A percentile compares a stretch with the other conserved stretches of the same genome.
phyloP scores from a whole-genome alignment of 257 asterid species.

The Penstemon eatonii region DNA sequence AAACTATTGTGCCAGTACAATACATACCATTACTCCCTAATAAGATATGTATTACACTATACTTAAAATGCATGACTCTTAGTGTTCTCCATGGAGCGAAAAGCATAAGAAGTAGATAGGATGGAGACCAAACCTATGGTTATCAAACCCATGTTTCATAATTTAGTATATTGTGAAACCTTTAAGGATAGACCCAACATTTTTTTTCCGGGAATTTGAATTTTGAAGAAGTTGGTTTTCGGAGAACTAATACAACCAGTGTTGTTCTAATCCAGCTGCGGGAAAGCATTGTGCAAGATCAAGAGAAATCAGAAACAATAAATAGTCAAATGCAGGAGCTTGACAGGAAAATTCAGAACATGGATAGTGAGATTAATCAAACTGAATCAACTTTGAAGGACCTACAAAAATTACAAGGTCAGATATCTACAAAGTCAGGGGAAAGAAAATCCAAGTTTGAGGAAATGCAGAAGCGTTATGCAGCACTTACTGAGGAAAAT shows the following conservation, averaged over 20 bases:
- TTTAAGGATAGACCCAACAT: background rate
- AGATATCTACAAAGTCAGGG: constrained; percentile 72
- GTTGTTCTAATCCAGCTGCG: constrained; percentile 57
- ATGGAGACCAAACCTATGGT: constrained; percentile 1
- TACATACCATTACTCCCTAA: background rate
- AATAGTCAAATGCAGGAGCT: constrained; percentile 74
- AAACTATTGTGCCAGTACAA: background rate
- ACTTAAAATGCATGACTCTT: constrained; percentile 15
- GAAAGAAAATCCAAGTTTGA: constrained; percentile 83
- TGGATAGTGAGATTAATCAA: constrained; percentile 67
- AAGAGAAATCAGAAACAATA: constrained; percentile 65
- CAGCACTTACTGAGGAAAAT: constrained; percentile 67
- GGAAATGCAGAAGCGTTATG: constrained; percentile 63
- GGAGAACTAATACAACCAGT: constrained; percentile 27
- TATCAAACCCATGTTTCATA: background rate
- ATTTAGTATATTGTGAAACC: constrained; percentile 10
- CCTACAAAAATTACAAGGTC: constrained; percentile 55
- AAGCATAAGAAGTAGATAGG: constrained; percentile 9
- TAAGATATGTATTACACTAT: background rate
- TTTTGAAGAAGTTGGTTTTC: constrained; percentile 31
- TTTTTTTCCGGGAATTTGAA: constrained; percentile 18
- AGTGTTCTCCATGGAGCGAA: constrained; percentile 14
- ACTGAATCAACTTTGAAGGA: constrained; percentile 73
- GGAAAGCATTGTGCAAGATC: constrained; percentile 79
- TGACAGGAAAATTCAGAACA: constrained; percentile 59